Conservation (phyloP, 768 basidiomycete species). For the Phylloporus scabripes region DNA sequence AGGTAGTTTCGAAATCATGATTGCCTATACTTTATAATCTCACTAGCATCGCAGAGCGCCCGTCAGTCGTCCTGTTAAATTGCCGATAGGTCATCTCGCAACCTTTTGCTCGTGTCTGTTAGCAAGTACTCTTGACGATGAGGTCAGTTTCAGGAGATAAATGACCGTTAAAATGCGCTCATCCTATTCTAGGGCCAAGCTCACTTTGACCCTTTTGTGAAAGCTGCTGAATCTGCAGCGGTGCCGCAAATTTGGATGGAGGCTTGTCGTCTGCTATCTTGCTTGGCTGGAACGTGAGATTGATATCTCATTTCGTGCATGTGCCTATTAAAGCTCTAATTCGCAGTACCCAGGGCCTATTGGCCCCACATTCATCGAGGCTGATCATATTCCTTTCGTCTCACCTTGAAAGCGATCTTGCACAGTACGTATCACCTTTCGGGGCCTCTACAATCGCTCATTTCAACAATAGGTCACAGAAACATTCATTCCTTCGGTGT, state of each 20-base stretch:
- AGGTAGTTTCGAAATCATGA: constrained; percentile 33
- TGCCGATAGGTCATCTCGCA: constrained; percentile 62
- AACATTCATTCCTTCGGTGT: constrained; percentile 41
- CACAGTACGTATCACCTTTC: constrained; percentile 36
- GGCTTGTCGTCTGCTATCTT: constrained; percentile 47
- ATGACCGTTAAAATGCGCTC: constrained; percentile 3
- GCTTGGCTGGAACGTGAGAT: constrained; percentile 46
- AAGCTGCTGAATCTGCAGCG: constrained; percentile 47
- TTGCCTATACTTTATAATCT: not conserved
- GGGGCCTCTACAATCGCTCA: constrained; percentile 2
- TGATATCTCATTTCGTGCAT: not conserved
- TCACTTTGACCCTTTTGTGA: constrained; percentile 45
- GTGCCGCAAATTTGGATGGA: constrained; percentile 45
- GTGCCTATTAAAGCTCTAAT: not conserved
- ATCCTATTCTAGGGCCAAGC: constrained; percentile 37
- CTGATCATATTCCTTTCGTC: constrained; percentile 49
- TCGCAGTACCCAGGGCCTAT: constrained; percentile 45
- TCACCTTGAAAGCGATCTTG: constrained; percentile 55
- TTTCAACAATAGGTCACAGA: constrained; percentile 30
- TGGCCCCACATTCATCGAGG: constrained; percentile 52
- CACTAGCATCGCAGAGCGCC: constrained; percentile 37
- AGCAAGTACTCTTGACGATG: constrained; percentile 42
- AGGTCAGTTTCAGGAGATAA: constrained; percentile 25
- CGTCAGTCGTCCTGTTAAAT: constrained; percentile 54
- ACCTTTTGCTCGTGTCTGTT: constrained; percentile 50